Base-by-base conservation (phyloP, 2,329 filamentous ascomycete species). In the Ophiostoma fasciatum region DNA sequence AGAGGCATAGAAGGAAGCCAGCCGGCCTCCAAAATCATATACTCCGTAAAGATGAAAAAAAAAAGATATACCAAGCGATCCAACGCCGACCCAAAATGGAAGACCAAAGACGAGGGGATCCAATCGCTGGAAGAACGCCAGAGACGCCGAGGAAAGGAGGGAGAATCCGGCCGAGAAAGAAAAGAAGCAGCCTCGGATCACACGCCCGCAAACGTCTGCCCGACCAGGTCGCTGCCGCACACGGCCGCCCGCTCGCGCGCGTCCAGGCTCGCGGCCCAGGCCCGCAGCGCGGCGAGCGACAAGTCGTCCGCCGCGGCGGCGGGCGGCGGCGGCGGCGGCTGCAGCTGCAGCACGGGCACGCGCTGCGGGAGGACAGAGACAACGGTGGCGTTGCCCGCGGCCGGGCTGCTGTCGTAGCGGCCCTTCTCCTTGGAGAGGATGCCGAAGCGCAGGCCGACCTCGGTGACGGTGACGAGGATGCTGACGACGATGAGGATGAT, bases 401-500 rank as follows among this genome's bases (percentile, higher is more conserved):
- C 18, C 17, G 20, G 37, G 12, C 13, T 25, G 28, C 39, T 28
- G 17, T 20, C 15, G 33, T 31, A 37, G 15, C 48, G 52, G 33
- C 51, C 51, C 42, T 59, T 63, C 30, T 58, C 56, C 45, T 55
- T 60, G 15, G 58, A 56, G 42, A 94, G 60, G 36, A 94, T 80
- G 20, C 68, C 76, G 51, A 96, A 96, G 7, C 90, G 71, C 34
- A 98, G 62, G 37, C 80, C 74, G 8, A 96, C 88, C 59, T 98
- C 90, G 4, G 80, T 78, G 34, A 83, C 80, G 2, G 90, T 96
- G 36, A 98, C 84, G 35, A 85, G 64, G 50, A 98, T 96, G 52
- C 80, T 88, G 46, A 96, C 64, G 31, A 92, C 58, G 52, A 98
- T 98, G 31, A 98, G 71, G 31, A 94, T 68, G 50, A 98, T 98